A percentile compares a stretch with the other conserved stretches of the same genome.
Conservation (phyloP, 345 rosid genomes). For the Eucalyptus urophylla region DNA sequence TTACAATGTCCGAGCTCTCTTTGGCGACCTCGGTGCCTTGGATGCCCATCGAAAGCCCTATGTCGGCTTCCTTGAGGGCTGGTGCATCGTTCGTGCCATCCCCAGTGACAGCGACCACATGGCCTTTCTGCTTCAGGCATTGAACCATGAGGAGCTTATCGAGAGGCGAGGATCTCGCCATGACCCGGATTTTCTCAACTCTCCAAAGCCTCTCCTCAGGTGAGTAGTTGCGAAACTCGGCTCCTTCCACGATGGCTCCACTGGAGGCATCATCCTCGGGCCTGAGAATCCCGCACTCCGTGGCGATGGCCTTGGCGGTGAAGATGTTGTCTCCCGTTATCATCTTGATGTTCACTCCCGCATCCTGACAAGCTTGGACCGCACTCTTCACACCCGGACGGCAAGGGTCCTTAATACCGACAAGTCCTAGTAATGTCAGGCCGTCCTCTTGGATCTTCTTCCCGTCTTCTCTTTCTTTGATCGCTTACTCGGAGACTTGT, state of each 20-base stretch:
- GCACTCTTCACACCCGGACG: conserved; percentile 51
- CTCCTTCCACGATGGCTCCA: conserved; percentile 54
- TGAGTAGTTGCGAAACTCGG: conserved; percentile 28
- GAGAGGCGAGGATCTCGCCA: conserved; percentile 71
- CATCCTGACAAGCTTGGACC: conserved; percentile 49
- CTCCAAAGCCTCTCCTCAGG: conserved; percentile 26
- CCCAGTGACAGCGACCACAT: conserved; percentile 68
- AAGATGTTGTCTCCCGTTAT: conserved; percentile 66
- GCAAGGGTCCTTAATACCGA: conserved; percentile 70
- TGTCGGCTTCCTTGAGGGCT: conserved; percentile 63
- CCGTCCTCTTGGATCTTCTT: conserved; percentile 23
- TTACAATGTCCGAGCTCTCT: conserved; percentile 72
- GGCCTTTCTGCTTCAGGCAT: conserved; percentile 53
- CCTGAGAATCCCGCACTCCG: conserved; percentile 61
- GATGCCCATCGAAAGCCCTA: conserved; percentile 73
- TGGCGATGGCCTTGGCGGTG: conserved; percentile 74
- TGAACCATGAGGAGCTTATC: conserved; percentile 79
- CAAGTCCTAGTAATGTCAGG: conserved; percentile 44
- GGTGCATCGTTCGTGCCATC: conserved; percentile 83
- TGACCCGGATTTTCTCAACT: conserved; percentile 50
- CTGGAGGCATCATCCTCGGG: conserved; percentile 6
- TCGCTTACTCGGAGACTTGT: conserved; percentile 3
- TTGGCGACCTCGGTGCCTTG: conserved; percentile 78
- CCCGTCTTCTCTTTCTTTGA: neutral
- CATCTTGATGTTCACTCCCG: conserved; percentile 72